A percentile compares a stretch with the other conserved stretches of the same genome.
Conservation (phyloP, 768 basidiomycete species). For the Phlegmacium glaucopus region DNA sequence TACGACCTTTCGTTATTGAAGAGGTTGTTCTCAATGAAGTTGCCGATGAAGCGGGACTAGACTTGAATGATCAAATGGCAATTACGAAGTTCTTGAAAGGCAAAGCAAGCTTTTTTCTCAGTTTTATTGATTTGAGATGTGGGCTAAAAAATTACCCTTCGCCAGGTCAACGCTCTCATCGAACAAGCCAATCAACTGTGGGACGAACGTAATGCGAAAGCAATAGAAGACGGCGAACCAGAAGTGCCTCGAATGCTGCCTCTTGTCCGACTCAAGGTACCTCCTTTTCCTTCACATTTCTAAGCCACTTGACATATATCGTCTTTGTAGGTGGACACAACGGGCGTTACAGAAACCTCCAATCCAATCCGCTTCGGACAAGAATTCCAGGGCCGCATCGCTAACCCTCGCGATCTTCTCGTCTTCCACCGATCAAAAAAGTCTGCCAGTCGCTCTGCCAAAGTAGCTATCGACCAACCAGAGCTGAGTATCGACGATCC, state of each 20-base stretch:
- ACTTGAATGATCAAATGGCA: constrained; percentile 77
- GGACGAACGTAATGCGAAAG: constrained; percentile 69
- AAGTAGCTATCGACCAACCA: constrained; percentile 72
- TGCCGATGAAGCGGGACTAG: constrained; percentile 73
- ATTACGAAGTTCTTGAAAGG: constrained; percentile 78
- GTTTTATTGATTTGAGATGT: background rate
- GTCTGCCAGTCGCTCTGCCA: constrained; percentile 41
- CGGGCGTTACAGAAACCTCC: constrained; percentile 85
- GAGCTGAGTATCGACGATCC: constrained; percentile 81
- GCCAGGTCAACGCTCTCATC: constrained; percentile 76
- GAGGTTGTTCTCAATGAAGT: constrained; percentile 73
- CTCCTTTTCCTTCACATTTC: background rate
- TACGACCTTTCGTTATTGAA: constrained; percentile 91
- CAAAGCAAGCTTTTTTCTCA: constrained; percentile 41
- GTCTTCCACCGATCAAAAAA: constrained; percentile 86
- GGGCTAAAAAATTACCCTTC: background rate
- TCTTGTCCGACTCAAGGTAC: constrained; percentile 79
- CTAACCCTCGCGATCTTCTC: constrained; percentile 92
- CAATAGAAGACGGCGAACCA: constrained; percentile 59
- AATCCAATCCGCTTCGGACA: constrained; percentile 98
- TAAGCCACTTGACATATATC: background rate
- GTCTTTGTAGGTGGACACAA: constrained; percentile 77
- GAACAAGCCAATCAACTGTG: constrained; percentile 72
- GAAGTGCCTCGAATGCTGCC: constrained; percentile 75
- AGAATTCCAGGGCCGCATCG: constrained; percentile 86